These are phyloP conservation scores for Diaporthe ampelina DNA, from an alignment of 2,329 filamentous ascomycete genomes.

Conservation along the genomic window DNA sequence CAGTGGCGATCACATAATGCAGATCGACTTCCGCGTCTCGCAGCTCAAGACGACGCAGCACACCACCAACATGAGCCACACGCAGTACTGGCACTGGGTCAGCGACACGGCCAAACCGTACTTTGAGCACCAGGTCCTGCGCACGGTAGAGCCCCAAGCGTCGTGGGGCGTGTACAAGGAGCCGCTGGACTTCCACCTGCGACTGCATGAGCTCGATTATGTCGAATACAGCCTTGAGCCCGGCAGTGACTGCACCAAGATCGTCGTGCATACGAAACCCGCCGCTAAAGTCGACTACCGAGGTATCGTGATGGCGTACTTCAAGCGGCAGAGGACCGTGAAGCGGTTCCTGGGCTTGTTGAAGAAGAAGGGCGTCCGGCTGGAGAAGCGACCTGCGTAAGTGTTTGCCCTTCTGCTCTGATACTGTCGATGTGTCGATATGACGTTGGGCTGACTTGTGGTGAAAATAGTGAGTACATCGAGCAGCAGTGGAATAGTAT, in stretches of 20 bases:
- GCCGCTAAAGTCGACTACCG: conserved; percentile 51
- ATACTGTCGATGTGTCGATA: not conserved
- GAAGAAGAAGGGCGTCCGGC: conserved; percentile 57
- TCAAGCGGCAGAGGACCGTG: conserved; percentile 67
- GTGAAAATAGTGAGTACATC: conserved; percentile 51
- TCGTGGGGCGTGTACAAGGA: conserved; percentile 65
- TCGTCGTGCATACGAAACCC: conserved; percentile 57
- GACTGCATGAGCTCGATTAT: conserved; percentile 60
- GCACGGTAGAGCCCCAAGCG: conserved; percentile 54
- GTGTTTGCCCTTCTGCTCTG: conserved; percentile 43
- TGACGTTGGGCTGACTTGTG: conserved; percentile 23
- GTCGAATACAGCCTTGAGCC: conserved; percentile 54
- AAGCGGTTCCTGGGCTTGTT: conserved; percentile 65
- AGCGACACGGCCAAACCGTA: conserved; percentile 49
- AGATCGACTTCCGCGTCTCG: conserved; percentile 65
- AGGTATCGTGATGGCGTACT: conserved; percentile 64
- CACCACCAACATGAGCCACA: conserved; percentile 62
- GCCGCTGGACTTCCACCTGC: conserved; percentile 65
- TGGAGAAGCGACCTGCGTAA: conserved; percentile 59
- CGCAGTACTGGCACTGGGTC: conserved; percentile 70
- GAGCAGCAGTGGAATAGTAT: conserved; percentile 53
- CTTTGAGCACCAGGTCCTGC: conserved; percentile 69
- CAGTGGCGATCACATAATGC: conserved; percentile 59
- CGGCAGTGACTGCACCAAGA: conserved; percentile 56
- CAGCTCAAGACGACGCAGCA: conserved; percentile 65